phyloP scores from a whole-genome alignment of 768 basidiomycete species.

The Mycena capillaripes region DNA sequence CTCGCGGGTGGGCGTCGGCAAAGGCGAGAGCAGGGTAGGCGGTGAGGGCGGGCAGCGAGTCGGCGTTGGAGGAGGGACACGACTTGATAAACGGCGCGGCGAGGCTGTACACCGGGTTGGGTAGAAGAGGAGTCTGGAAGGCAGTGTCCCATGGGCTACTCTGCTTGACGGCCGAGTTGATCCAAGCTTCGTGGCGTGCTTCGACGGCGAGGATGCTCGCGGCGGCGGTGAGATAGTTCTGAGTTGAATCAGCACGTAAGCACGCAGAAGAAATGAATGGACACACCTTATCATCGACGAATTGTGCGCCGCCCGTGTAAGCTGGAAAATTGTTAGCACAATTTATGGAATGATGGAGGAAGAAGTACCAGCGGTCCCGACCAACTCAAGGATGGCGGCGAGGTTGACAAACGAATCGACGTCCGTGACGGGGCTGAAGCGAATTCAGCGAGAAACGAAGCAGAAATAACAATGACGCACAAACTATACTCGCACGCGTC shows the following conservation, averaged over 20 bases:
- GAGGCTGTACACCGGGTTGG: constrained; percentile 57
- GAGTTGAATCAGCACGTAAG: neutral
- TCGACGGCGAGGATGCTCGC: constrained; percentile 73
- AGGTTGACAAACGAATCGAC: constrained; percentile 58
- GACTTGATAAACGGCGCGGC: constrained; percentile 61
- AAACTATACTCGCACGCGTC: constrained; percentile 55
- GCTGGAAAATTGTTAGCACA: constrained; percentile 47
- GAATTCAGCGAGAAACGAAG: neutral
- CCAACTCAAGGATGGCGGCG: constrained; percentile 64
- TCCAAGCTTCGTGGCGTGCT: constrained; percentile 66
- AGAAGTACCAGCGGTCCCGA: constrained; percentile 49
- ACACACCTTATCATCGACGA: constrained; percentile 48
- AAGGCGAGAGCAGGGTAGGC: constrained; percentile 61
- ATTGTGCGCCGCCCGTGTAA: constrained; percentile 69
- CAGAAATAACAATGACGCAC: constrained; percentile 16
- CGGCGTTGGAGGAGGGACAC: constrained; percentile 67
- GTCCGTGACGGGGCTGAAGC: constrained; percentile 56
- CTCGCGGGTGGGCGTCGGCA: constrained; percentile 36
- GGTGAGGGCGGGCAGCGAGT: constrained; percentile 57
- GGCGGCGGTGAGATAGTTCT: constrained; percentile 65
- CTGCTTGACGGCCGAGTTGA: constrained; percentile 55
- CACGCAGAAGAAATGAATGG: neutral
- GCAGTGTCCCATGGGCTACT: constrained; percentile 61
- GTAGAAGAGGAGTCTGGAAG: constrained; percentile 60
- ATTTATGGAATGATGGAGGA: neutral